phyloP scores from a whole-genome alignment of 805 yeast genomes.

The Candida dendrica region DNA sequence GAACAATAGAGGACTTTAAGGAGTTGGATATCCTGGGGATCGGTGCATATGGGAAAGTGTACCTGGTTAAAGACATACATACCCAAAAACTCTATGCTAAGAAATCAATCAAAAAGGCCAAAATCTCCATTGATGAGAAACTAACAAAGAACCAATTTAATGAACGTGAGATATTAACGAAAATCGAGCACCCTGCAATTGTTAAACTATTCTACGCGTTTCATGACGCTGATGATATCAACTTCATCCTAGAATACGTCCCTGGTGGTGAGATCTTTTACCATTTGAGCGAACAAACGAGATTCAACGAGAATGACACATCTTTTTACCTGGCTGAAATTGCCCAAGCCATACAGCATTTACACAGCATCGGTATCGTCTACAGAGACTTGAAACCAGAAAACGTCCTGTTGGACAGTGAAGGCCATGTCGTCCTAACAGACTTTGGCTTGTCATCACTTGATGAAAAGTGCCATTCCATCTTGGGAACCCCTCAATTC shows the following conservation, averaged over 20 bases:
- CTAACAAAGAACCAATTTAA: conserved; percentile 68
- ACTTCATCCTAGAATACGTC: conserved; percentile 71
- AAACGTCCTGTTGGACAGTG: conserved; percentile 67
- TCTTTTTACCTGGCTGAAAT: conserved; percentile 78
- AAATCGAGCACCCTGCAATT: conserved; percentile 71
- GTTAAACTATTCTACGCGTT: conserved; percentile 78
- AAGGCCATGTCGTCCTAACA: conserved; percentile 78
- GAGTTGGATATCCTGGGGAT: conserved; percentile 70
- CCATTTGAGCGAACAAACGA: conserved; percentile 32
- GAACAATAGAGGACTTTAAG: conserved; percentile 47
- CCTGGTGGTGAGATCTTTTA: conserved; percentile 81
- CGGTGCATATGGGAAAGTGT: conserved; percentile 84
- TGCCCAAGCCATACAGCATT: conserved; percentile 66
- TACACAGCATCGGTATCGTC: conserved; percentile 75
- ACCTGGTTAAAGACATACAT: conserved; percentile 59
- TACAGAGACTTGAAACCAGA: conserved; percentile 89
- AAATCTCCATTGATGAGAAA: conserved; percentile 47
- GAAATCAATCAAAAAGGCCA: conserved; percentile 78
- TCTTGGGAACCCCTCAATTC: conserved; percentile 38
- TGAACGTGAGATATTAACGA: conserved; percentile 67
- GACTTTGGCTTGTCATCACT: conserved; percentile 69
- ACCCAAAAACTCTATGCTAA: conserved; percentile 72
- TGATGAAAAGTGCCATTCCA: conserved; percentile 30
- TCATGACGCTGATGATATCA: conserved; percentile 71
- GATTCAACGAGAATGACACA: conserved; percentile 55